Conservation (phyloP, 2,329 filamentous ascomycete genomes). For the Trematosphaeria pertusa region DNA sequence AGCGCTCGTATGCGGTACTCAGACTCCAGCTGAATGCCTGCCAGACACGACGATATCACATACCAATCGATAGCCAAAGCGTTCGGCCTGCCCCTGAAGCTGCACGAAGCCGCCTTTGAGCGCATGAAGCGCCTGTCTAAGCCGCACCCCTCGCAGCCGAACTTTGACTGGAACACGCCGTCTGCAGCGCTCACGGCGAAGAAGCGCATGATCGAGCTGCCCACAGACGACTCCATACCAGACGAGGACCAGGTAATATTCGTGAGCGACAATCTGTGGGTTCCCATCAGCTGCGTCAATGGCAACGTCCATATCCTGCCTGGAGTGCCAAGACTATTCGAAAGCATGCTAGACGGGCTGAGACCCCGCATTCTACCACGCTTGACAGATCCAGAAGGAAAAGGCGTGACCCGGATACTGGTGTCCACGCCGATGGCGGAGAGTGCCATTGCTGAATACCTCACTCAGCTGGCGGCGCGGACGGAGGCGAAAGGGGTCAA, state of each 20-base stretch:
- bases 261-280: slow-evolving; percentile 83
- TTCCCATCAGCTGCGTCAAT: slow-evolving; percentile 87
- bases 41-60: slow-evolving; percentile 94
- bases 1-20: slow-evolving; percentile 5
- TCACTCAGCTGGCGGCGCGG: slow-evolving; percentile 78
- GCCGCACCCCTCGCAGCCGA: slow-evolving; percentile 72
- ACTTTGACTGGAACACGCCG: slow-evolving; percentile 85
- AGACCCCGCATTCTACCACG: slow-evolving; percentile 75
- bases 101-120: slow-evolving; percentile 78
- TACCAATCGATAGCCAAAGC: slow-evolving; percentile 94
- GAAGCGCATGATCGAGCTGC: slow-evolving; percentile 88
- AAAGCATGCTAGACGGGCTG: slow-evolving; percentile 77
- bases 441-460: slow-evolving; percentile 81
- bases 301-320: slow-evolving; percentile 93
- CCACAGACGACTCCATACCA: slow-evolving; percentile 72
- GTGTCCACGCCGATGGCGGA: slow-evolving; percentile 89
- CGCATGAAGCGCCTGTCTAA: slow-evolving; percentile 85
- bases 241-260: slow-evolving; percentile 79
- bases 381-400: slow-evolving; percentile 79
- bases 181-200: slow-evolving; percentile 80
- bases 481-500: slow-evolving; percentile 82
- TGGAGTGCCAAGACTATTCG: slow-evolving; percentile 85
- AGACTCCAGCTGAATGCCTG: slow-evolving; percentile 27
- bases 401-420: slow-evolving; percentile 77
- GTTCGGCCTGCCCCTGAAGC: slow-evolving; percentile 76